Conservation (phyloP, 768 basidiomycete species). For the Nidularia pulvinata region DNA sequence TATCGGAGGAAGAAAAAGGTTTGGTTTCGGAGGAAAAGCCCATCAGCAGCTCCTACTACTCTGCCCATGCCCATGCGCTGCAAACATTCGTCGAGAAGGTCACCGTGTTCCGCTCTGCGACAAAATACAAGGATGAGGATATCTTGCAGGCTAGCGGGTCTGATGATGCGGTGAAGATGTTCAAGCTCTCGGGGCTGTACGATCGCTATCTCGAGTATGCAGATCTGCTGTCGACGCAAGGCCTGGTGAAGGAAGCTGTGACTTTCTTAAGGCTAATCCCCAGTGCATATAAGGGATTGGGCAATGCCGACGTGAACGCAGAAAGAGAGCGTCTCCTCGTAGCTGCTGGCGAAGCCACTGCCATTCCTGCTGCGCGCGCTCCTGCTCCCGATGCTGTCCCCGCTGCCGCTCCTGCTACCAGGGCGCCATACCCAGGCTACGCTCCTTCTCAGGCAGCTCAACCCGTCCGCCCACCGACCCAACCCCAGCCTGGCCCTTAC, state of each 20-base stretch:
- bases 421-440: constrained; percentile 13
- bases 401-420: constrained; percentile 9
- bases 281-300: constrained; percentile 67
- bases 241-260: constrained; percentile 82
- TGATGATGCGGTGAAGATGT: constrained; percentile 55
- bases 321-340: constrained; percentile 36
- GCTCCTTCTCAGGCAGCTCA: constrained; percentile 10
- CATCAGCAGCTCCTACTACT: constrained; percentile 58
- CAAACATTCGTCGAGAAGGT: constrained; percentile 98
- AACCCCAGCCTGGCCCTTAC: constrained; percentile 13
- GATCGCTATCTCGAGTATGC: constrained; percentile 97
- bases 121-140: constrained; percentile 76
- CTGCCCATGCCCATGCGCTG: constrained; percentile 81
- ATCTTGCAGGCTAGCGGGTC: constrained; percentile 38
- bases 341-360: constrained; percentile 19
- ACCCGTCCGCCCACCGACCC: constrained; percentile 6
- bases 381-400: constrained; percentile 8
- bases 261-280: constrained; percentile 83
- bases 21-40: constrained; percentile 38
- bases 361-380: constrained; percentile 12
- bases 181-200: constrained; percentile 85
- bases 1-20: constrained; percentile 78
- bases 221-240: constrained; percentile 87
- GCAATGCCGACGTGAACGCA: constrained; percentile 32
- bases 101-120: constrained; percentile 88